Conservation (phyloP, 176 grass and related monocot genomes). For the Raddia distichophylla region DNA sequence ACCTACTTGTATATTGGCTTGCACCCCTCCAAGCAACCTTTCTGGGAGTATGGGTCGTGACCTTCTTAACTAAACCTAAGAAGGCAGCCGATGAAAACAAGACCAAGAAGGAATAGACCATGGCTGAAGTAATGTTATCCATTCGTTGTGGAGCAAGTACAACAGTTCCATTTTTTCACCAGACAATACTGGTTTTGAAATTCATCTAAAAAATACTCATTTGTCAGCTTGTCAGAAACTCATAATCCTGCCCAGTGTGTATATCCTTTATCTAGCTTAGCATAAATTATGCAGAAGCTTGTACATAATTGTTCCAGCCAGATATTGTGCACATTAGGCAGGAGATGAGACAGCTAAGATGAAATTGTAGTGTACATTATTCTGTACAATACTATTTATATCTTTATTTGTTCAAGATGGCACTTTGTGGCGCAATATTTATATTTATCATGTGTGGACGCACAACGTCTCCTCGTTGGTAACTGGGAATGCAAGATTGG, state of each 20-base stretch:
- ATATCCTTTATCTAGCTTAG: slow-evolving; percentile 17
- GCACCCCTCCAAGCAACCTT: slow-evolving; percentile 89
- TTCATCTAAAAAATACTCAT: neutral
- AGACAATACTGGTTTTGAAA: slow-evolving; percentile 3
- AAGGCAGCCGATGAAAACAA: slow-evolving; percentile 59
- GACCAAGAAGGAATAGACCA: slow-evolving; percentile 62
- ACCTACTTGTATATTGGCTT: slow-evolving; percentile 91
- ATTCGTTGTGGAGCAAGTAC: slow-evolving; percentile 33
- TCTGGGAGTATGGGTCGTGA: slow-evolving; percentile 70
- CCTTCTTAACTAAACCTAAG: slow-evolving; percentile 61
- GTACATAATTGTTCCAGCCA: slow-evolving; percentile 34
- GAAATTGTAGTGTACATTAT: neutral
- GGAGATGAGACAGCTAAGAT: neutral
- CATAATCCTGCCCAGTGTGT: neutral
- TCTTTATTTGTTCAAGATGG: neutral
- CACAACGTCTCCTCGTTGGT: neutral
- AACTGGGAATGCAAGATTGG: neutral
- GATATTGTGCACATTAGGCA: neutral
- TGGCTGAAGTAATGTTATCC: slow-evolving; percentile 1
- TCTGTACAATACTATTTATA: neutral
- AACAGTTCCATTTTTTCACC: slow-evolving; percentile 17
- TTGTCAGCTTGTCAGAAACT: neutral
- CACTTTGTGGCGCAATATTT: neutral
- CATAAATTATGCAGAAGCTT: slow-evolving; percentile 33
- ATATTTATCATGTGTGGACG: neutral